phyloP scores from a whole-genome alignment of 352 stramenopile species.

The Phytophthora chlamydospora region DNA sequence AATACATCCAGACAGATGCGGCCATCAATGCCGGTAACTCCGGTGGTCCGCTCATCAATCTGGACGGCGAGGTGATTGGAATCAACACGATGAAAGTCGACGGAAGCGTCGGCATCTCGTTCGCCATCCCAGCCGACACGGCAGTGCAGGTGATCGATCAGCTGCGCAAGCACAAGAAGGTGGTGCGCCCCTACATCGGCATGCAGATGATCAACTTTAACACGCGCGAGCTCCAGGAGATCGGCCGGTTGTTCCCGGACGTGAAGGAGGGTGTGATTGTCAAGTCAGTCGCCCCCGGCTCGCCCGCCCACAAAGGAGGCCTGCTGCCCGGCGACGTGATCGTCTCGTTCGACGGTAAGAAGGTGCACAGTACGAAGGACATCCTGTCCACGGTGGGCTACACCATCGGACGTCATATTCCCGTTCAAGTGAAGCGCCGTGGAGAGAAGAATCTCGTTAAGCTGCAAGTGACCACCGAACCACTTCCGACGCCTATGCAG shows the following conservation, averaged over 20 bases:
- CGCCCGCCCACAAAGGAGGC: constrained; percentile 79
- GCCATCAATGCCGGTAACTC: constrained; percentile 95
- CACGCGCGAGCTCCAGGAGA: constrained; percentile 63
- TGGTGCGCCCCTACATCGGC: constrained; percentile 91
- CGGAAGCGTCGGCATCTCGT: constrained; percentile 90
- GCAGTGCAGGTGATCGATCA: constrained; percentile 90
- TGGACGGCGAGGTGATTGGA: constrained; percentile 93
- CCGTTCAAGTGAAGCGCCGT: constrained; percentile 67
- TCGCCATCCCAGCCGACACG: constrained; percentile 94
- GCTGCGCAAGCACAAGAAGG: constrained; percentile 86
- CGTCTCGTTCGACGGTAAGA: constrained; percentile 75
- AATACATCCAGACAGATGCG: constrained; percentile 95
- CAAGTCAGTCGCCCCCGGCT: constrained; percentile 78
- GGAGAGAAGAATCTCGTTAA: constrained; percentile 52
- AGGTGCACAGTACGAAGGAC: constrained; percentile 77
- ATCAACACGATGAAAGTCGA: constrained; percentile 96
- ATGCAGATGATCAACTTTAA: constrained; percentile 93
- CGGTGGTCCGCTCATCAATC: constrained; percentile 92
- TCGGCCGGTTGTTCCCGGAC: constrained; percentile 71
- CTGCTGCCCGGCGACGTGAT: constrained; percentile 80
- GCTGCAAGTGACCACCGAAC: constrained; percentile 68
- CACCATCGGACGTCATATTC: constrained; percentile 71
- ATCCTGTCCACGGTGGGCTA: constrained; percentile 76
- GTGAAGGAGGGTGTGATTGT: constrained; percentile 86
- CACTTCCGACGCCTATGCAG: constrained; percentile 49